Base-by-base conservation (phyloP, 2,329 filamentous ascomycete genomes). In the Dactylonectria estremocensis region DNA sequence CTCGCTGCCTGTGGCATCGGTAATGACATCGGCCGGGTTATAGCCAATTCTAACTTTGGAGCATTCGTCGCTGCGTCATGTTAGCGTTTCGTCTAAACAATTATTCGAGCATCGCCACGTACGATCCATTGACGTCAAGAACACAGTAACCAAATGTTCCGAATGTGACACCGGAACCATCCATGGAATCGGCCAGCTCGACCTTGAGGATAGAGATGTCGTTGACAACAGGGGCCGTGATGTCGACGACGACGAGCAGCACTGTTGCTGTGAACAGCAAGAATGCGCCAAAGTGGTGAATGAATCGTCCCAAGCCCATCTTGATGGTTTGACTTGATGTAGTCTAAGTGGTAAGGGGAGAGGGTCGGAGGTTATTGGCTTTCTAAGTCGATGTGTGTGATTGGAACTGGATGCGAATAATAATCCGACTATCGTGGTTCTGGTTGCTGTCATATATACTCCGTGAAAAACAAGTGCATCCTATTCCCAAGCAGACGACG, bases 91-190 rank as follows among this genome's bases (percentile, higher is more conserved):
- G 18, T 35, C 35, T 11, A 16, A 13, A 45, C 40, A 10, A 16
- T 33, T 9, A 18, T 49, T 31, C 13, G 31, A 11, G 5, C 14
- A 13, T 37, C n/a, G n/a, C 9, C 24, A 71, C 72, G 60, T 62
- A 75, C 74, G 57, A 52, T 63, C 62, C 80, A 72, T 72, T 70
- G 54, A 71, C 70, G 48, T 76, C 74, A 22, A 75, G 68, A 35
- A 80, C 71, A 75, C 90, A 92, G 76, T 86, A 88, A 8, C 90
- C 90, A 79, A 90, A 91, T 0, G 87, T 88, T 50, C 90, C 90
- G 77, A 89, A 90, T 3, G 81, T 83, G 37, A 90, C 78, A 11
- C 83, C 74, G 28, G 80, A 76, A 5, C 70, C 77, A 22, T 72
- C 67, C 10, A 76, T 78, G 28, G 76, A 71, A 69, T 83, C 81